A percentile compares a stretch with the other conserved stretches of the same genome.
Evolutionary conservation across 345 rosid species (phyloP).

Genomic region (Angophora floribunda): DNA sequence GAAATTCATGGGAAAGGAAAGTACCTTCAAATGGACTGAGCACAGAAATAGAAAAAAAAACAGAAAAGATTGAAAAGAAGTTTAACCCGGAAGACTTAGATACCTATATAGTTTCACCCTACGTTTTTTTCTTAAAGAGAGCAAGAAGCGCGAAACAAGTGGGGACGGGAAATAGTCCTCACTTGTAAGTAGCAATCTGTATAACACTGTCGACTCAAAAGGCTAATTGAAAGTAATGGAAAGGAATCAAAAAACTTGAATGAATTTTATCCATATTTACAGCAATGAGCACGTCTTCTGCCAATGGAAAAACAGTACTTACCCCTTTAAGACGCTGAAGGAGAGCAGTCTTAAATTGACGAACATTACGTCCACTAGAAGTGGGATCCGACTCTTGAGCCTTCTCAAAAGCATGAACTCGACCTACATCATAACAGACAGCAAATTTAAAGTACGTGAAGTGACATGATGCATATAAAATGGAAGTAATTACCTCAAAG

Average conservation of each 20-base stretch:
- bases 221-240: background rate
- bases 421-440: slow-evolving; percentile 36
- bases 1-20: background rate
- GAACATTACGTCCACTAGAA: slow-evolving; percentile 94
- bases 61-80: too few relatives aligned
- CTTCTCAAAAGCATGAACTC: slow-evolving; percentile 92
- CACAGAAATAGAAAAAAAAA: too few relatives aligned
- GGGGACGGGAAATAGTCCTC: background rate
- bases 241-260: background rate
- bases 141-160: too few relatives aligned
- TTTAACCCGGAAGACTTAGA: background rate
- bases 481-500: background rate
- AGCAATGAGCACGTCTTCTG: background rate
- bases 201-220: background rate
- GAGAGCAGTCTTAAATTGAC: slow-evolving; percentile 96
- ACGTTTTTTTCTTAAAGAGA: too few relatives aligned
- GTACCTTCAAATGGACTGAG: background rate
- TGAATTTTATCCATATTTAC: too few relatives aligned
- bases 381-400: slow-evolving; percentile 91
- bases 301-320: background rate
- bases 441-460: background rate
- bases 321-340: slow-evolving; percentile 93
- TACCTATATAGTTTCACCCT: too few relatives aligned
- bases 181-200: background rate
- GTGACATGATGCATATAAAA: too few relatives aligned